Base-by-base conservation (phyloP, 2,329 filamentous ascomycete species). In the Alternaria ventricosa region DNA sequence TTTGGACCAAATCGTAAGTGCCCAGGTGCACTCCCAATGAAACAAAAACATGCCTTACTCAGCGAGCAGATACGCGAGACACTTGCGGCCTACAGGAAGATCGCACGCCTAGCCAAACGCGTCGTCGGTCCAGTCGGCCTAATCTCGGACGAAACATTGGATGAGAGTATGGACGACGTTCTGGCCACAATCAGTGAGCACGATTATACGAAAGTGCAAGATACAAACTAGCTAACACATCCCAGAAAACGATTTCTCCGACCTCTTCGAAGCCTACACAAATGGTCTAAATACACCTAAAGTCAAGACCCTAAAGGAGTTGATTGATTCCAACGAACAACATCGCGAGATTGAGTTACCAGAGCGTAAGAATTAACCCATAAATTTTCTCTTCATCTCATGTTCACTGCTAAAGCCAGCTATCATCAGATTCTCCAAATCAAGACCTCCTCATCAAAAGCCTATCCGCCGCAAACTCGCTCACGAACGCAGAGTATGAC, bases 371-470 rank as follows among this genome's bases (percentile, higher is more conserved):
- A 15, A 41, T 15, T 8, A 10, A 2, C 5, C 8, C 1, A 2
- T 0, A 0, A 11, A 41, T 41, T 3, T 2, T 15, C 1, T 6
- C 0, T 4, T 18, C n/a, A 41, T 18, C n/a, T 41, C 0, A 8
- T 41, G 8, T 18, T 6, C n/a, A 41, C 5, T 0, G 3, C 36
- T 18, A 3, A 41, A 41, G 2, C 5, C n/a, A 41, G 0, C n/a
- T 6, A 41, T 41, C 36, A 0, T 2, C 0, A 41, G n/a, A 6
- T 0, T 18, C 36, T 3, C 36, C 33, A 0, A 2, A 3, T 1
- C 36, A 41, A 41, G 15, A 11, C n/a, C 5, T 6, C 2, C 36
- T 41, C 1, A 18, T 11, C 9, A 15, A 41, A 41, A 41, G n/a
- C 5, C 9, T 41, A 0, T 1, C 18, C 10, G n/a, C 5, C 0